A percentile compares a stretch with the other conserved stretches of the same genome.
These are phyloP conservation scores for Pleurotus djamor DNA, from an alignment of 768 basidiomycete species.

Conservation along the genomic window DNA sequence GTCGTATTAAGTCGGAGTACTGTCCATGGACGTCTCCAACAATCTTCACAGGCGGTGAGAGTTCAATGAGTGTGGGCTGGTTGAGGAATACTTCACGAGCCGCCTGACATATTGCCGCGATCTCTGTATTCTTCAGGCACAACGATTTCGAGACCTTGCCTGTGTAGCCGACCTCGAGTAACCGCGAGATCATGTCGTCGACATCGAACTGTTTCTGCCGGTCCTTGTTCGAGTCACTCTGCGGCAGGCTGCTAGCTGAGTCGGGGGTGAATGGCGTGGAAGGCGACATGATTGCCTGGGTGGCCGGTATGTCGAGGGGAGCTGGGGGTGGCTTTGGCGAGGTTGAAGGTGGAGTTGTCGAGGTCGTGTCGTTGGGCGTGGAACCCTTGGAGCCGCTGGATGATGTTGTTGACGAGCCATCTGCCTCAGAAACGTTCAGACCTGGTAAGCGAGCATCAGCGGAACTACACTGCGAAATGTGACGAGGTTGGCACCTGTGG, in stretches of 20 bases:
- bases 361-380: conserved; percentile 27
- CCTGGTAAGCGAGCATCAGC: conserved; percentile 41
- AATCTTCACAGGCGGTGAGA: conserved; percentile 98
- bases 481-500: conserved; percentile 32
- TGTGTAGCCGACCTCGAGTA: conserved; percentile 95
- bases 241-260: conserved; percentile 39
- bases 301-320: conserved; percentile 76
- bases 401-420: conserved; percentile 27
- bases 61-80: conserved; percentile 96
- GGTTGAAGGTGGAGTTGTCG: conserved; percentile 31
- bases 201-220: conserved; percentile 80
- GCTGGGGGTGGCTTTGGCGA: conserved; percentile 42
- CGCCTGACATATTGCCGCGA: conserved; percentile 90
- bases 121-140: conserved; percentile 95
- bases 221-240: conserved; percentile 45
- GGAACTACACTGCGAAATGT: conserved; percentile 21
- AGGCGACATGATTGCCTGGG: conserved; percentile 86
- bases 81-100: conserved; percentile 95
- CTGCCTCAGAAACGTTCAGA: conserved; percentile 42
- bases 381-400: conserved; percentile 32
- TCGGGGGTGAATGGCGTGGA: conserved; percentile 51
- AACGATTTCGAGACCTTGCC: conserved; percentile 97
- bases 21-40: conserved; percentile 99
- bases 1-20: conserved; percentile 95
- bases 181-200: conserved; percentile 96